phyloP scores from a whole-genome alignment of 768 basidiomycete species.

The Russula sp. region DNA sequence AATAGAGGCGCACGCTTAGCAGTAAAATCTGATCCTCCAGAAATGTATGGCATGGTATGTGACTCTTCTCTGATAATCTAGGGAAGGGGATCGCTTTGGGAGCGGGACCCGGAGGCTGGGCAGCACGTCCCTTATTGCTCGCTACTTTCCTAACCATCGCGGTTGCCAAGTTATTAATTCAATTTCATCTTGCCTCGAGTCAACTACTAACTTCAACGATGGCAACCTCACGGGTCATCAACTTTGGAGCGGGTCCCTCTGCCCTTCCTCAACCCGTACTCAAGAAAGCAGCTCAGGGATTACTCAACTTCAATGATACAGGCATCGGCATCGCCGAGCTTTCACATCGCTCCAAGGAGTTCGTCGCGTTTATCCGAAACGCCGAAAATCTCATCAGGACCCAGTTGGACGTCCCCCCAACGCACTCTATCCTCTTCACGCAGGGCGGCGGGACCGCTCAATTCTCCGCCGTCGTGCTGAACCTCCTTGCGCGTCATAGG shows the following conservation, averaged over 20 bases:
- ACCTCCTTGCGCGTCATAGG: conserved; percentile 84
- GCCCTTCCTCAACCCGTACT: conserved; percentile 86
- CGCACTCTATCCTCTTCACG: conserved; percentile 85
- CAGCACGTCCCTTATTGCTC: neutral
- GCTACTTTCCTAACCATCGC: conserved; percentile 19
- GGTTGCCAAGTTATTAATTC: neutral
- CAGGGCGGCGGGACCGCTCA: conserved; percentile 93
- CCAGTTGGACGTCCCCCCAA: conserved; percentile 77
- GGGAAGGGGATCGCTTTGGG: conserved; percentile 16
- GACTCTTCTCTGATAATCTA: conserved; percentile 18
- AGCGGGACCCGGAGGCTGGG: conserved; percentile 1
- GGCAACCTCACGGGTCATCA: conserved; percentile 58
- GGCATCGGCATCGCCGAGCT: conserved; percentile 97
- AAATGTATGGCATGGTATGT: conserved; percentile 34
- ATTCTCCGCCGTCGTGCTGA: conserved; percentile 89
- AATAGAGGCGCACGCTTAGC: conserved; percentile 47
- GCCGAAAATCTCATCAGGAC: conserved; percentile 66
- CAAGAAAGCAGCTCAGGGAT: conserved; percentile 72
- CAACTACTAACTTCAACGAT: conserved; percentile 32
- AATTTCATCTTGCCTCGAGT: conserved; percentile 8
- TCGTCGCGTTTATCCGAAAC: conserved; percentile 61
- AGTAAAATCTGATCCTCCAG: conserved; percentile 65
- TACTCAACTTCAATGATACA: conserved; percentile 87
- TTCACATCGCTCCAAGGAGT: conserved; percentile 92
- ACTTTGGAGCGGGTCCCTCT: conserved; percentile 95